Percentiles rank a stretch among this genome's conserved stretches.
phyloP scores from a whole-genome alignment of 2,329 filamentous ascomycete species.

The Epichloe elymi region DNA sequence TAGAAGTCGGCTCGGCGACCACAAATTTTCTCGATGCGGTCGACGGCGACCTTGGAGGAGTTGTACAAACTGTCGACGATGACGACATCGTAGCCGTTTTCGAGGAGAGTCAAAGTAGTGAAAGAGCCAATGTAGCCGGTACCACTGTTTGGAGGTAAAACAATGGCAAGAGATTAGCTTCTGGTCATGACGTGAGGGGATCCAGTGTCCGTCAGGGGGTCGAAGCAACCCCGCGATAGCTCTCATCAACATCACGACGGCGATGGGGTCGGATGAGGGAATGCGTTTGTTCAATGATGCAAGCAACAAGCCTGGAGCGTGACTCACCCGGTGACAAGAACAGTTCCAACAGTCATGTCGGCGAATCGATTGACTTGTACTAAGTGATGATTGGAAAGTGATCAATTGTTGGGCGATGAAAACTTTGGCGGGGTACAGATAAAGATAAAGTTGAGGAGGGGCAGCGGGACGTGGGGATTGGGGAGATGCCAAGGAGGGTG shows the following conservation, averaged over 20 bases:
- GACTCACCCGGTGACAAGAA: conserved; percentile 76
- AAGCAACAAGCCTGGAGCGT: not conserved
- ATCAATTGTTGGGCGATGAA: conserved; percentile 7
- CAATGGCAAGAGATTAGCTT: conserved; percentile 10
- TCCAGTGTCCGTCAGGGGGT: not conserved
- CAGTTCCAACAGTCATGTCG: conserved; percentile 69
- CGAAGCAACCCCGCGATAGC: not conserved
- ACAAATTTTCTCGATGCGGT: conserved; percentile 87
- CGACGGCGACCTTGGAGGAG: conserved; percentile 79
- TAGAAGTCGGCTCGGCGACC: conserved; percentile 80
- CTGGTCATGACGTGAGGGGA: not conserved
- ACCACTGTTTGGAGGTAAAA: conserved; percentile 47
- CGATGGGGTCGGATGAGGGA: not conserved
- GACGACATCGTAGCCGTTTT: conserved; percentile 92
- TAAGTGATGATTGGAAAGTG: not conserved
- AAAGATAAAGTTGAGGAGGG: conserved; percentile 2
- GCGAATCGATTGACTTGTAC: not conserved
- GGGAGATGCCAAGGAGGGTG: not conserved
- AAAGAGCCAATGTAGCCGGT: conserved; percentile 99
- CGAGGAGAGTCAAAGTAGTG: conserved; percentile 79
- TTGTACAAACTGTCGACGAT: conserved; percentile 97
- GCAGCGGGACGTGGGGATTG: not conserved
- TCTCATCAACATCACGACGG: too few relatives aligned
- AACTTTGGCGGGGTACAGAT: conserved; percentile 7
- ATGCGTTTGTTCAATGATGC: not conserved